These are phyloP conservation scores for Amylocystis lapponica DNA, from an alignment of 768 basidiomycete genomes.

Conservation along the genomic window DNA sequence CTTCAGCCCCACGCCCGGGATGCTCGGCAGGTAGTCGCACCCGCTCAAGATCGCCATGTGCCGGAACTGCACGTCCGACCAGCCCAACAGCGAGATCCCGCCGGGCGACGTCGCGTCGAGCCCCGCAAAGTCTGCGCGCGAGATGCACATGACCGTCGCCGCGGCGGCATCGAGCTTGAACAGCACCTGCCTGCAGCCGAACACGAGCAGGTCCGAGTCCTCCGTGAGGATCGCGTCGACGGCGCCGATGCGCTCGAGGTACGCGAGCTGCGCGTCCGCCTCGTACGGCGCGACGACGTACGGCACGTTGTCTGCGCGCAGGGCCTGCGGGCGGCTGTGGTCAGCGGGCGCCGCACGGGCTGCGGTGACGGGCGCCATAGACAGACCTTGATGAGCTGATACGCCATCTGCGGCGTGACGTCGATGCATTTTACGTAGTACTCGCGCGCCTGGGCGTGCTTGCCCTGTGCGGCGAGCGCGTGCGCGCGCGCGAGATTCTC, in stretches of 20 bases:
- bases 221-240: conserved; percentile 95
- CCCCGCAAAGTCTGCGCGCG: conserved; percentile 60
- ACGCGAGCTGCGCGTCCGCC: conserved; percentile 95
- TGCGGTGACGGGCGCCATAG: not conserved
- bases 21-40: conserved; percentile 89
- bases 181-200: conserved; percentile 90
- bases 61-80: conserved; percentile 88
- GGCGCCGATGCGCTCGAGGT: conserved; percentile 74
- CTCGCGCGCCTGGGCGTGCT: conserved; percentile 76
- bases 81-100: conserved; percentile 76
- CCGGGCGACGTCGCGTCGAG: conserved; percentile 41
- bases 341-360: no score
- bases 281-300: conserved; percentile 98
- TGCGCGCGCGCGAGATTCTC: conserved; percentile 75
- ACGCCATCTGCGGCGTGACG: conserved; percentile 96
- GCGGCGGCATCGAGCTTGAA: conserved; percentile 82
- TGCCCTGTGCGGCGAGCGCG: conserved; percentile 70
- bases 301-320: conserved; percentile 70
- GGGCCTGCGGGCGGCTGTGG: conserved; percentile 50
- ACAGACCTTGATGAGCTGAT: conserved; percentile 85
- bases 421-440: conserved; percentile 88
- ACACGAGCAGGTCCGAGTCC: conserved; percentile 96
- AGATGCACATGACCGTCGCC: conserved; percentile 60
- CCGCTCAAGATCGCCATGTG: conserved; percentile 92
- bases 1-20: conserved; percentile 89